Evolutionary conservation across 2,329 filamentous ascomycete genomes (phyloP).

Genomic region (Botrytis pseudocinerea): DNA sequence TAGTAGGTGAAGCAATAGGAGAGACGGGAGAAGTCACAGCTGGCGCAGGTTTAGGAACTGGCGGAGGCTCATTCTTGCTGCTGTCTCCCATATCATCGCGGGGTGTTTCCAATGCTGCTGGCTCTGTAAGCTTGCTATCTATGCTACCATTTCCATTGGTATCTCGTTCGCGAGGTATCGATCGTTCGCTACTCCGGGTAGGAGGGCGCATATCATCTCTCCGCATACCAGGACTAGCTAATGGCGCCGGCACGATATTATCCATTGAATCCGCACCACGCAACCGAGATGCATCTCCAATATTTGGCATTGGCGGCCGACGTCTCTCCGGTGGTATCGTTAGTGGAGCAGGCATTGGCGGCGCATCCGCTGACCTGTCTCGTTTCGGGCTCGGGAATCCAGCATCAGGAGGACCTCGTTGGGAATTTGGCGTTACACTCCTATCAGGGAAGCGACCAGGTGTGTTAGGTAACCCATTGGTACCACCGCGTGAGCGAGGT

Average conservation of each 20-base stretch:
- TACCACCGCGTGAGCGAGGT: constrained; percentile 38
- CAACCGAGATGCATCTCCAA: constrained; percentile 38
- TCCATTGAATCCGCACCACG: constrained; percentile 33
- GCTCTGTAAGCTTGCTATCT: constrained; percentile 5
- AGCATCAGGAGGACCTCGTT: constrained; percentile 38
- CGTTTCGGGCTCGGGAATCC: constrained; percentile 28
- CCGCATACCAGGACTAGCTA: constrained; percentile 41
- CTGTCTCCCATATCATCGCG: background rate
- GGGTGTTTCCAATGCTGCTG: constrained; percentile 13
- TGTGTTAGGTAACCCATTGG: constrained; percentile 36
- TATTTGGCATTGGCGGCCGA: constrained; percentile 40
- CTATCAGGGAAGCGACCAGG: constrained; percentile 40
- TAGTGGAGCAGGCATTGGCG: constrained; percentile 38
- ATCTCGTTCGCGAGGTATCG: constrained; percentile 30
- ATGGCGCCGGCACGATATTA: constrained; percentile 42
- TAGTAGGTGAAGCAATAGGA: constrained; percentile 22
- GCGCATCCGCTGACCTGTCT: constrained; percentile 33
- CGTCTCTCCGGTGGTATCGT: constrained; percentile 40
- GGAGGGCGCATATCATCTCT: constrained; percentile 41
- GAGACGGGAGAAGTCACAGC: constrained; percentile 20
- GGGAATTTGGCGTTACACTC: constrained; percentile 36
- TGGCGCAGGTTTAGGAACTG: constrained; percentile 17
- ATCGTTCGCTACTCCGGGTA: constrained; percentile 40
- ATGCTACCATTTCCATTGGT: constrained; percentile 17
- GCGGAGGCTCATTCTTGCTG: constrained; percentile 8